Base-by-base conservation (phyloP, 108 stramenopile species). In the Pseudonitzschia multistriata region DNA sequence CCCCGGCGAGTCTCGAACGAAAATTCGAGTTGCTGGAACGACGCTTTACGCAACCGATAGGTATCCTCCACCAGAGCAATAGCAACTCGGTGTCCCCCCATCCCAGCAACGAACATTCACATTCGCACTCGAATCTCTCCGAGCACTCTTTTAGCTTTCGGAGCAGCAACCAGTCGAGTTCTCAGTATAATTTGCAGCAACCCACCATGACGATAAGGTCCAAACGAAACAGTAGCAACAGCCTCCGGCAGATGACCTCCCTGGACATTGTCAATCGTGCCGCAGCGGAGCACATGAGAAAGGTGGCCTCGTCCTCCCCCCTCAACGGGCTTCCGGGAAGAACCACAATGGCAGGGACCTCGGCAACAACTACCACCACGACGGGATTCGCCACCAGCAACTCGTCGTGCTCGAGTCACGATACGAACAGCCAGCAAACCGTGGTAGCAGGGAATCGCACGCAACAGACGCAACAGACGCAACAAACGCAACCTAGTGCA, bases 1-100 rank as follows among this genome's bases (percentile, higher is more conserved):
- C 59, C 31, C 59, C 56, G 4, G 25, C 59, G 40, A 77, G 52
- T 33, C 22, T 85, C 36, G 81, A 80, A 36, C 76, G 63, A 5
- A 77, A 74, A 64, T 42, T 85, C 34, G 85, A 82, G 66, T 73
- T 85, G 24, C 56, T 85, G 42, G 85, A 85, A 74, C 22, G 73
- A 24, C 74, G 85, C 15, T 85, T 85, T 42, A 81, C 80, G 17
- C 64, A 71, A 29, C 79, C 79, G 14, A 28, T 56, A 2, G 72
- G 63, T 10, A 5, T 45, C 5, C 27, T 64, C 0, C 14, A 27
- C 3, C 30, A 24, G 11, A 15, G 21, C 7, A 10, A 5, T 3
- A 40, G 14, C 7, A 0, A 39, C 14, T 5, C 27, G 47, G 7
- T 48, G 0, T 37, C 40, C 17, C 45, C 40, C 31, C 4, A 25